phyloP scores from a whole-genome alignment of 129 eudicot genomes.

The Flaveria bidentis region DNA sequence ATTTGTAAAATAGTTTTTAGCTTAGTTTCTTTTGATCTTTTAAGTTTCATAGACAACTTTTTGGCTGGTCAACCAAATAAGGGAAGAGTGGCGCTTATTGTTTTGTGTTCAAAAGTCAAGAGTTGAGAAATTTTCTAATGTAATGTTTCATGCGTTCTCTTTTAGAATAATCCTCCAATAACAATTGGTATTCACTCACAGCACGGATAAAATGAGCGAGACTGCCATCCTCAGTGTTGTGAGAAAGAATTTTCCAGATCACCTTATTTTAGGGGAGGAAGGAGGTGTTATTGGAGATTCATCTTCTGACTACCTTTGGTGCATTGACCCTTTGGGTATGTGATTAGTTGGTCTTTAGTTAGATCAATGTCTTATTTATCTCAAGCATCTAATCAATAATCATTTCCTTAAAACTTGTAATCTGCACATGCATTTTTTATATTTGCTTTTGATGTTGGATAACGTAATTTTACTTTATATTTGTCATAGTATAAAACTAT shows the following conservation, averaged over 20 bases:
- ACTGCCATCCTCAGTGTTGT: conserved; percentile 76
- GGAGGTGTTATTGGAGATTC: conserved; percentile 97
- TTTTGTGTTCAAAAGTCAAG: background rate
- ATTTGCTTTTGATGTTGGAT: background rate
- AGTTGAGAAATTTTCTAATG: background rate
- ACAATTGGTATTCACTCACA: conserved; percentile 45
- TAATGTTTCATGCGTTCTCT: background rate
- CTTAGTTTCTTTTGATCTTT: background rate
- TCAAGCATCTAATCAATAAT: background rate
- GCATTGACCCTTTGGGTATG: conserved; percentile 97
- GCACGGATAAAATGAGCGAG: conserved; percentile 98
- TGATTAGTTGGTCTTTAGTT: conserved; percentile 22
- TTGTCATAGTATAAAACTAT: no score
- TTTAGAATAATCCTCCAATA: conserved; percentile 5
- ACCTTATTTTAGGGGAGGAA: conserved; percentile 98
- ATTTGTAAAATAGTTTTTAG: background rate
- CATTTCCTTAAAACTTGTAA: conserved; percentile 8
- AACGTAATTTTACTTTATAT: background rate
- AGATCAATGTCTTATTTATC: conserved; percentile 11
- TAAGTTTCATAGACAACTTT: background rate
- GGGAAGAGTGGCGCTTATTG: background rate
- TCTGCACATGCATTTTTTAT: conserved; percentile 2
- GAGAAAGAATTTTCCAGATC: conserved; percentile 73
- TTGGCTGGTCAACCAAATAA: background rate
- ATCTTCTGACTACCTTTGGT: conserved; percentile 97